These are phyloP conservation scores for Cercospora sojina DNA, from an alignment of 2,329 filamentous ascomycete genomes.

Conservation along the genomic window DNA sequence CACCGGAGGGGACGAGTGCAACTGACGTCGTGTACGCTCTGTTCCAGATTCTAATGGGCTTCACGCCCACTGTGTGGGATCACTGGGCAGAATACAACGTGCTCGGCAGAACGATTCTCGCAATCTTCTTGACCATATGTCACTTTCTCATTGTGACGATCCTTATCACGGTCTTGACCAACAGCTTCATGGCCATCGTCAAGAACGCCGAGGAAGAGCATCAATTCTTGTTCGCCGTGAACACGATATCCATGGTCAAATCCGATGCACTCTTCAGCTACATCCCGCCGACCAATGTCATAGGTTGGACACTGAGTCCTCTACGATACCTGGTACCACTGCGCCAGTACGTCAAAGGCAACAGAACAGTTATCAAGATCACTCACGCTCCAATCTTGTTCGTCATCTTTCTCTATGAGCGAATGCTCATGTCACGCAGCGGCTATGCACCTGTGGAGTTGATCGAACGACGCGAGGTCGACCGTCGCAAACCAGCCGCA, in stretches of 20 bases:
- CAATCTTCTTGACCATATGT: constrained; percentile 85
- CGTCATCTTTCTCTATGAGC: constrained; percentile 84
- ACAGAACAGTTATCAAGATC: constrained; percentile 85
- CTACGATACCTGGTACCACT: constrained; percentile 78
- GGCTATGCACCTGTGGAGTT: constrained; percentile 83
- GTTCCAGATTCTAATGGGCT: constrained; percentile 94
- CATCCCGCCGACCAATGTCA: constrained; percentile 83
- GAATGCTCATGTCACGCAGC: constrained; percentile 68
- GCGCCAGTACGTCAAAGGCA: constrained; percentile 76
- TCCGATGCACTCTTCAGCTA: constrained; percentile 97
- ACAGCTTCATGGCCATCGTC: constrained; percentile 93
- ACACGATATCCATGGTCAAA: constrained; percentile 97
- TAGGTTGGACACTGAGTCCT: constrained; percentile 86
- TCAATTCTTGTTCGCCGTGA: constrained; percentile 89
- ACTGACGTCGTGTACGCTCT: constrained; percentile 80
- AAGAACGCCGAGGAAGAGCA: constrained; percentile 93
- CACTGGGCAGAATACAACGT: constrained; percentile 78
- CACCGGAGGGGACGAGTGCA: constrained; percentile 63
- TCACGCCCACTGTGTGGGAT: constrained; percentile 92
- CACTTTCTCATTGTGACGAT: constrained; percentile 95
- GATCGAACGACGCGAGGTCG: constrained; percentile 62
- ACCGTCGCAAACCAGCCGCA: constrained; percentile 34
- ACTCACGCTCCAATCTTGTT: constrained; percentile 88
- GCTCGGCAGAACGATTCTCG: constrained; percentile 72
- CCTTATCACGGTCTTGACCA: constrained; percentile 90